Evolutionary conservation across 129 eudicot genomes (phyloP).

Genomic region (Helianthus tuberosus): DNA sequence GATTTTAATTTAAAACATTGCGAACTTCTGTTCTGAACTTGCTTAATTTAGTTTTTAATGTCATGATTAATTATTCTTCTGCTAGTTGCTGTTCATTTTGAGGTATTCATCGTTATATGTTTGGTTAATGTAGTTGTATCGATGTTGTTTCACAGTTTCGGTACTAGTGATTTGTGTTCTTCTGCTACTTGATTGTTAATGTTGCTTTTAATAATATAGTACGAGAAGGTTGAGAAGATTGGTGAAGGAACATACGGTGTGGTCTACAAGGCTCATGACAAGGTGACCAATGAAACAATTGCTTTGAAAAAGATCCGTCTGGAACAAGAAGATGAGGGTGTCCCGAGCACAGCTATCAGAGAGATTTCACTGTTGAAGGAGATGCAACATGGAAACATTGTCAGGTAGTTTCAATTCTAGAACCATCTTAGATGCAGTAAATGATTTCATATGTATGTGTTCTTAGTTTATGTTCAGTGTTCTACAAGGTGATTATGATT

Average conservation of each 20-base stretch:
- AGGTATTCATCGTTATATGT: background rate
- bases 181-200: background rate
- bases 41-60: conserved; percentile 1
- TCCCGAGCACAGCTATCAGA: no score
- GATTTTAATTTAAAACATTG: background rate
- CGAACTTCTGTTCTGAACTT: conserved; percentile 5
- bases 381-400: no score
- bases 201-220: conserved; percentile 40
- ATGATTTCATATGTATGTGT: no score
- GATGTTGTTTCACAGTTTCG: conserved; percentile 7
- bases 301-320: no score
- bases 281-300: conserved; percentile 78
- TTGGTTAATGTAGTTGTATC: conserved; percentile 1
- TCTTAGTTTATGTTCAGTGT: no score
- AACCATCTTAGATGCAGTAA: no score
- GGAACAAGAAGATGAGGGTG: no score
- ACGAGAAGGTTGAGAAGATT: conserved; percentile 92
- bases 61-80: no score
- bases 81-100: no score
- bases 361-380: no score
- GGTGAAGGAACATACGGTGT: conserved; percentile 98
- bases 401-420: no score
- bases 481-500: no score
- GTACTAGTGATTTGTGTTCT: background rate
- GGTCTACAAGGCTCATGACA: conserved; percentile 93